Percentiles rank a stretch among this genome's conserved stretches.
These are phyloP conservation scores for Panaeolus papilionaceus DNA, from an alignment of 768 basidiomycete genomes.

Conservation along the genomic window DNA sequence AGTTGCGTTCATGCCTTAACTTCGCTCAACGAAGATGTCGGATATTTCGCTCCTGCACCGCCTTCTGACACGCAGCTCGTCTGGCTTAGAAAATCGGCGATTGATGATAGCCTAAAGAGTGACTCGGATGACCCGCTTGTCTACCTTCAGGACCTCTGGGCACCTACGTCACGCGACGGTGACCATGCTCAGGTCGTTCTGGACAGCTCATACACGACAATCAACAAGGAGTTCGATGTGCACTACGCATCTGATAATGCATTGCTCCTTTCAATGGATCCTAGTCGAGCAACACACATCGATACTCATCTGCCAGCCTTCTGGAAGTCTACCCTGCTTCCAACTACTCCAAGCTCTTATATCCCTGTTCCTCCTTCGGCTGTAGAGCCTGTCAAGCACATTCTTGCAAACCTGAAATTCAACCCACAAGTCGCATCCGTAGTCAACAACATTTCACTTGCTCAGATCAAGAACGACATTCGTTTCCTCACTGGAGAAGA, in stretches of 20 bases:
- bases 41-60: constrained; percentile 30
- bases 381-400: constrained; percentile 57
- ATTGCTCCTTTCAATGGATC: constrained; percentile 56
- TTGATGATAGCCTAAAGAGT: constrained; percentile 50
- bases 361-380: constrained; percentile 64
- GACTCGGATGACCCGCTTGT: constrained; percentile 19
- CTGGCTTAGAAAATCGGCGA: constrained; percentile 63
- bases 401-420: constrained; percentile 68
- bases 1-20: background rate
- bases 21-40: background rate
- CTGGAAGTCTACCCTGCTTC: constrained; percentile 74
- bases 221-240: constrained; percentile 36
- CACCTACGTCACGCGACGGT: constrained; percentile 13
- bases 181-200: constrained; percentile 17
- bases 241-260: constrained; percentile 50
- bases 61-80: constrained; percentile 48
- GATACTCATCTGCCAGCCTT: constrained; percentile 72
- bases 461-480: constrained; percentile 72
- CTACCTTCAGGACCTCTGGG: constrained; percentile 19
- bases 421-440: constrained; percentile 71
- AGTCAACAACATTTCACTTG: constrained; percentile 70
- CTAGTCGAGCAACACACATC: constrained; percentile 48
- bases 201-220: constrained; percentile 20
- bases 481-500: constrained; percentile 89
- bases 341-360: constrained; percentile 51